Evolutionary conservation across 1,284 basidiomycete genomes (phyloP).

Genomic region (Rhizoctonia solani): DNA sequence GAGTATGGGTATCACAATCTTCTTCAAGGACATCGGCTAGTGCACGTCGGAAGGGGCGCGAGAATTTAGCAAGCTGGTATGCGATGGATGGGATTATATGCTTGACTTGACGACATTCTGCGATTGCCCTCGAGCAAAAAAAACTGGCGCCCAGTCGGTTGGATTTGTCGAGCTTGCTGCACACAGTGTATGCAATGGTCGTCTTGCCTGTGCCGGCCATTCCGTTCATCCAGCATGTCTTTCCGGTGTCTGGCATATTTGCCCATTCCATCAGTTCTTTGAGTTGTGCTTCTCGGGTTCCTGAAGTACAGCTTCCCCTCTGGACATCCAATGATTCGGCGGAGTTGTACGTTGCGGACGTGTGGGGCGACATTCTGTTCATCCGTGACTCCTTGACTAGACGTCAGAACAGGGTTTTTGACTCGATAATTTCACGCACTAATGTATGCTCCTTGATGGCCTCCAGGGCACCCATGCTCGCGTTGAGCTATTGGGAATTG

Average conservation of each 20-base stretch:
- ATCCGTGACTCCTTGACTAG: background rate
- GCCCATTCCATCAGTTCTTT: conserved; percentile 37
- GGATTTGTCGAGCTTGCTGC: conserved; percentile 25
- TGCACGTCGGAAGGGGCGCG: conserved; percentile 1
- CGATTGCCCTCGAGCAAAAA: conserved; percentile 43
- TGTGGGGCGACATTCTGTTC: background rate
- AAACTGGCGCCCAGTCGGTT: conserved; percentile 42
- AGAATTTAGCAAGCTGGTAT: conserved; percentile 32
- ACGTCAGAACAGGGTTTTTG: background rate
- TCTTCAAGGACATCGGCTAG: background rate
- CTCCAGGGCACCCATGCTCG: background rate
- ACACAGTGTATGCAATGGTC: no score
- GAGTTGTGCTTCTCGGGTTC: conserved; percentile 38
- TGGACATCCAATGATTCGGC: background rate
- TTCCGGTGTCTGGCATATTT: background rate
- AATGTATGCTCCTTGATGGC: conserved; percentile 7
- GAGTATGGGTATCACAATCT: conserved; percentile 1
- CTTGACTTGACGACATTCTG: conserved; percentile 15
- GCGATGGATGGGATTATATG: no score
- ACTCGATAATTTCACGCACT: background rate
- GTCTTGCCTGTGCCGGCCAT: no score
- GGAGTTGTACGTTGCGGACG: conserved; percentile 4
- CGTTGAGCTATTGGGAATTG: conserved; percentile 8
- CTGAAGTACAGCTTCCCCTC: conserved; percentile 20
- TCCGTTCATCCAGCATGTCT: conserved; percentile 42